Base-by-base conservation (phyloP, 2,329 filamentous ascomycete genomes). In the Colletotrichum kahawae region DNA sequence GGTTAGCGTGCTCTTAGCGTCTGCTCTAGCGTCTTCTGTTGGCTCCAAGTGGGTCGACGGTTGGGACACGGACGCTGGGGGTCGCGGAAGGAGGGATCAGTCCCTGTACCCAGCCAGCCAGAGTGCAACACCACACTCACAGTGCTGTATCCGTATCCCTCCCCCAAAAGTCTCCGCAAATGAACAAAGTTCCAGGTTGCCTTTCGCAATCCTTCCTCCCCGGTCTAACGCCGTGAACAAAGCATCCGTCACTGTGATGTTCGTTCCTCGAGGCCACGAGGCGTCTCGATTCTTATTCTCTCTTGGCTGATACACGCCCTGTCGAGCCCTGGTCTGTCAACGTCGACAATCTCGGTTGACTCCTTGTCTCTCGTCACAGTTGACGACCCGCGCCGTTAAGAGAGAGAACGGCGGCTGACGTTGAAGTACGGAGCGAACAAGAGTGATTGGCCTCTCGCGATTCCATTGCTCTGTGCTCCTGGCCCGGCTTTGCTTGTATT, bases 41-140 rank as follows among this genome's bases (percentile, higher is more conserved):
- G 66, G 66, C 33, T 34, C 34, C 33, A 59, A 54, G 56, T 67
- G 70, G 59, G 67, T 54, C 67, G 24, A 60, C 71, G 71, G 71
- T 33, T 60, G 24, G 71, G 10, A 54, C 62, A 71, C 51, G 18
- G 63, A 66, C 62, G 33, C 69, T 36, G 43, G 33, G 60, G 33
- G 38, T 16, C 24, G 9, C 57, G 34, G 60, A 38, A 64, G 34
- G 60, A 64, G 31, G 34, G 13, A 12, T n/a, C n/a, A 43, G 4
- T 56, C 43, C 31, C 14, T 38, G 48, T 66, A 67, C 64, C 48
- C 27, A 33, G 34, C 16, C 24, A 56, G 33, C 21, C n/a, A n/a
- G 14, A 57, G 54, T 27, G 27, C 57, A 62, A n/a, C 29, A 48
- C 4, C 54, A 12, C 64, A 43, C 36, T 43, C 69, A 29, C 34